Evolutionary conservation across 441 rosid species (phyloP).

Genomic region (Aleurites moluccanus): DNA sequence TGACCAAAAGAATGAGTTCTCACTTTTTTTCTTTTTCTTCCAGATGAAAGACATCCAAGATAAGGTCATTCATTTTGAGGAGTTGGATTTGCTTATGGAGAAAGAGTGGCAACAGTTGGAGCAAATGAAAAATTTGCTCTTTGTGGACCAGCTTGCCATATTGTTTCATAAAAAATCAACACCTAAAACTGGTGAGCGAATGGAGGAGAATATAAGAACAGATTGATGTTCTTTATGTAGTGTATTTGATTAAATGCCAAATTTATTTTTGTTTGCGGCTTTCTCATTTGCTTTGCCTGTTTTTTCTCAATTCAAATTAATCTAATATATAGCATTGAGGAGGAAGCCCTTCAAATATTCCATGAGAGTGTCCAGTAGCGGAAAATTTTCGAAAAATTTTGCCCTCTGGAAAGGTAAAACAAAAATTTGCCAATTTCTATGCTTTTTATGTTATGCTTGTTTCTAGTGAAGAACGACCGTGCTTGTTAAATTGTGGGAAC

Average conservation of each 20-base stretch:
- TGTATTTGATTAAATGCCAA: slow-evolving; percentile 6
- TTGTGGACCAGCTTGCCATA: slow-evolving; percentile 70
- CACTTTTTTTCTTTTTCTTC: not conserved
- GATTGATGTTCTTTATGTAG: slow-evolving; percentile 21
- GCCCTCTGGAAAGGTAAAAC: no score
- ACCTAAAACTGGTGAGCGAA: slow-evolving; percentile 38
- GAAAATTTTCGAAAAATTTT: no score
- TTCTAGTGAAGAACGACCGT: no score
- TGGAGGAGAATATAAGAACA: slow-evolving; percentile 39
- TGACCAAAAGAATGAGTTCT: slow-evolving; percentile 16
- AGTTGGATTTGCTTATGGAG: slow-evolving; percentile 81
- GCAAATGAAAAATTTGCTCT: slow-evolving; percentile 68
- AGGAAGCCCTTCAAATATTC: not conserved
- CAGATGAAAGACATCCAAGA: slow-evolving; percentile 81
- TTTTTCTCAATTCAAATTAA: not conserved
- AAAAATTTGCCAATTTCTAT: no score
- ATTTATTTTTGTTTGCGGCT: not conserved
- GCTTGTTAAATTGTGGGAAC: no score
- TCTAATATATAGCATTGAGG: not conserved
- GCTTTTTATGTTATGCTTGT: no score
- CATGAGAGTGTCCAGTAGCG: not conserved
- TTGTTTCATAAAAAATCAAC: slow-evolving; percentile 49
- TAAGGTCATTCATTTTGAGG: slow-evolving; percentile 65
- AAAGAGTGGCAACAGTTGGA: slow-evolving; percentile 77
- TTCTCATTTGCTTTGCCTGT: not conserved